phyloP scores from a whole-genome alignment of 805 yeast species.

The Wickerhamiella lipophila region DNA sequence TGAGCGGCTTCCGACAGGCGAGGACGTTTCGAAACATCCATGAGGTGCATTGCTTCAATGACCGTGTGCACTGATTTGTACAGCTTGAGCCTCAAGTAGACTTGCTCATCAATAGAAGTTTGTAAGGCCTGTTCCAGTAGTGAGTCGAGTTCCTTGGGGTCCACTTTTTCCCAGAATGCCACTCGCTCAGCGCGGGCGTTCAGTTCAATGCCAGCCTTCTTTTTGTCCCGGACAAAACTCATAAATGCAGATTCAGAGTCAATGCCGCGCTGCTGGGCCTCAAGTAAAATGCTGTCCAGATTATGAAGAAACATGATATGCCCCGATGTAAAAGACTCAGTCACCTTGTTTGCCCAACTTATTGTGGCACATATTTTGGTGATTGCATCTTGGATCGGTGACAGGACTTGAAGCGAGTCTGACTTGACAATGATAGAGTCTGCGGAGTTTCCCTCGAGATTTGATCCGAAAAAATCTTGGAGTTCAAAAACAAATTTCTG shows the following conservation, averaged over 20 bases:
- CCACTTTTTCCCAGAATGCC: not conserved
- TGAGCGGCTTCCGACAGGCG: conserved; percentile 3
- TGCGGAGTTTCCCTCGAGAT: not conserved
- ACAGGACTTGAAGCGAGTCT: not conserved
- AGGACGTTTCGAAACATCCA: conserved; percentile 7
- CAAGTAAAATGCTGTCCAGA: not conserved
- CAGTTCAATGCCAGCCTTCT: not conserved
- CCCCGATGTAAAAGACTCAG: not conserved
- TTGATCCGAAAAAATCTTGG: not conserved
- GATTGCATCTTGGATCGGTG: conserved; percentile 1
- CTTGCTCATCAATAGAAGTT: not conserved
- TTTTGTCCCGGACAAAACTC: not conserved
- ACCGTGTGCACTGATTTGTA: not conserved
- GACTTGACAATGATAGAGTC: not conserved
- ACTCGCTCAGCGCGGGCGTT: conserved; percentile 2
- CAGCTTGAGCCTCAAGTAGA: not conserved
- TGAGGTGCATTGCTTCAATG: not conserved
- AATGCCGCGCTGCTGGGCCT: not conserved
- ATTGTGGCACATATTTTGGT: not conserved
- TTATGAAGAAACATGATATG: not conserved
- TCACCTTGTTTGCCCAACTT: not conserved
- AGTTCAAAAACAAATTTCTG: not conserved
- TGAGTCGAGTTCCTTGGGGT: not conserved
- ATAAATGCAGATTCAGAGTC: not conserved
- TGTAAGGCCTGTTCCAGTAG: not conserved